Evolutionary conservation across 352 stramenopile species (phyloP), one percentile per base, ranked within the genome.

Genomic region (Globisporangium nodosum): DNA sequence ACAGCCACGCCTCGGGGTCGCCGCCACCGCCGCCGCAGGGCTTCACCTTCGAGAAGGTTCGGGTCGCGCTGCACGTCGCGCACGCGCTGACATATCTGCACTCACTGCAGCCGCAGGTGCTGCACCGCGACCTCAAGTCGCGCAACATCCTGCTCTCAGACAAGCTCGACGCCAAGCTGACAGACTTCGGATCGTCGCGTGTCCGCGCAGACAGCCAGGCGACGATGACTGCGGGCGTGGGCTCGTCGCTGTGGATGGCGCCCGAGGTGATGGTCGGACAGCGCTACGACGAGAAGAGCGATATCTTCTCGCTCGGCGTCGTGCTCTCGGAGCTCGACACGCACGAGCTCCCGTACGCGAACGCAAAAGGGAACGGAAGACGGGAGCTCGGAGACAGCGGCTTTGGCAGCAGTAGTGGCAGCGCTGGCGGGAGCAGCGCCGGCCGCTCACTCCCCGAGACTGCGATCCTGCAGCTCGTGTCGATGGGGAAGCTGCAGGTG

Each of bases 301-400:
- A 71, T n/a, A 52, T 67, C 21, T 67, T 65, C 64, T 92, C 83
- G 24, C 73, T 96, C 24, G 88, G 87, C 35, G 78, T 96, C 33
- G 84, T 94, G 42, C 66, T 94, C 8, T 87, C 78, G 5, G 84
- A 94, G 55, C 71, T 92, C 53, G 84, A 94, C 52, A 91, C 84
- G 37, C 60, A 66, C 49, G 59, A 64, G 33, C 48, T 76, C 15
- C 71, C 68, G 24, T 76, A 79, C 42, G 64, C 67, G 0, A 57
- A 73, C 48, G 61, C 46, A 5, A 67, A 43, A 52, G 39, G 5
- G 8, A 18, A n/a, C n/a, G 24, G 24, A 3, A 39, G 30, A 37
- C 33, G 33, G 5, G 33, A 37, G 33, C 33, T 37, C 37, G 37
- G 12, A 12, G 12, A 13, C 37, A 18, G 37, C 37, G 12, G 37